These are phyloP conservation scores for Melampsora americana DNA, from an alignment of 1,284 basidiomycete species.

Conservation along the genomic window DNA sequence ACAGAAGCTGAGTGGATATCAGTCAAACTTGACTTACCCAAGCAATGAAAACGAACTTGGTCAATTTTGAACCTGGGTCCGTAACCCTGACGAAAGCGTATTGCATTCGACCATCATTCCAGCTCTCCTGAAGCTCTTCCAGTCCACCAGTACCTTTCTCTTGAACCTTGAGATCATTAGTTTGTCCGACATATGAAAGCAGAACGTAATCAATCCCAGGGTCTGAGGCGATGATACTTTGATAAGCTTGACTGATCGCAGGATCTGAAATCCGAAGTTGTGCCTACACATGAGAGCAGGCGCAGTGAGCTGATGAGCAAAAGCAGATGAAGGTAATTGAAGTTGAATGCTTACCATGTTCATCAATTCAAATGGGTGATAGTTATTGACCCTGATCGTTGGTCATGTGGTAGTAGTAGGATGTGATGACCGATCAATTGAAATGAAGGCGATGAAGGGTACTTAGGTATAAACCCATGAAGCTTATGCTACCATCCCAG, in stretches of 20 bases:
- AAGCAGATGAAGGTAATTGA: too few relatives aligned
- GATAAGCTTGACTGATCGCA: slow-evolving; percentile 67
- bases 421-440: too few relatives aligned
- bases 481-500: too few relatives aligned
- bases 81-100: slow-evolving; percentile 86
- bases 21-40: slow-evolving; percentile 51
- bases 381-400: too few relatives aligned
- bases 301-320: too few relatives aligned
- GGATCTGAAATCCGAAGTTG: slow-evolving; percentile 43
- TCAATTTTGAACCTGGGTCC: slow-evolving; percentile 83
- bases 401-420: too few relatives aligned
- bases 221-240: slow-evolving; percentile 70
- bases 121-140: slow-evolving; percentile 88
- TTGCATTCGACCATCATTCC: slow-evolving; percentile 88
- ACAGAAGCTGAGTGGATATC: background rate
- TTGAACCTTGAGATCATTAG: slow-evolving; percentile 87
- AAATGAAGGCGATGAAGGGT: too few relatives aligned
- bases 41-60: slow-evolving; percentile 79
- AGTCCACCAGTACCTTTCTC: slow-evolving; percentile 76
- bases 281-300: slow-evolving; percentile 14
- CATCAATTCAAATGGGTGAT: too few relatives aligned
- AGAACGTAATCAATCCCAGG: slow-evolving; percentile 77
- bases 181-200: slow-evolving; percentile 77
- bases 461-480: too few relatives aligned
- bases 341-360: too few relatives aligned